Base-by-base conservation (phyloP, 2,329 filamentous ascomycete species). In the Fusarium begoniae region DNA sequence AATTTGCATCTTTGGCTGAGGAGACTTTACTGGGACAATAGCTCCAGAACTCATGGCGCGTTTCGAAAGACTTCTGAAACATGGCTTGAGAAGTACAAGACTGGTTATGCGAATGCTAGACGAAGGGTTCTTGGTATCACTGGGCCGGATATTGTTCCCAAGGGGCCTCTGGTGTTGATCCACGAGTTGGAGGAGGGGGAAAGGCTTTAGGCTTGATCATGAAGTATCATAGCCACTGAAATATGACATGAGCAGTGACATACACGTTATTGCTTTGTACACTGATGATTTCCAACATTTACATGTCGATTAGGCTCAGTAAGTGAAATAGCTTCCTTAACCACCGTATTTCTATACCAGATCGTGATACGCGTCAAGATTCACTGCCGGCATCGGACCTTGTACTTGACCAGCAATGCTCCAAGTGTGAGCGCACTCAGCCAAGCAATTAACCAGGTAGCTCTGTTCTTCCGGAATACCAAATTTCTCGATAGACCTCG, bases 11-110 rank as follows among this genome's bases (percentile, higher is more conserved):
- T 86, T 55, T 95, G 92, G 92, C 72, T 94, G 69, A 84, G 90
- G 41, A 85, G 89, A 60, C 79, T 94, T 60, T 95, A 94, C 78
- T 95, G 93, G 92, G 90, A 94, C 73, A 67, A 77, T 8, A 77
- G 79, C 10, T 78, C 77, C 18, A 65, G 67, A 35, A 77, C 80
- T 1, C 81, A 87, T 8, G 87, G 88, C 0, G 92, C 92, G 0
- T 95, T 95, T 79, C 85, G 86, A 50, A 86, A 88, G 35, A 94
- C 93, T 18, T 94, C 92, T 0, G 82, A 91, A 65, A 93, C 93
- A 5, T 82, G 79, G 74, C 78, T 84, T 9, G 69, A 69, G 7
- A 44, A 66, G 0, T 84, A 83, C n/a, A 79, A 73, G 6, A 11
- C 51, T 3, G 78, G 79, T 0, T 84, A 84, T 47, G 75, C 77